Percentiles rank a stretch among this genome's conserved stretches.
Conservation (phyloP, 1,284 basidiomycete genomes). For the Trametes polyzona region DNA sequence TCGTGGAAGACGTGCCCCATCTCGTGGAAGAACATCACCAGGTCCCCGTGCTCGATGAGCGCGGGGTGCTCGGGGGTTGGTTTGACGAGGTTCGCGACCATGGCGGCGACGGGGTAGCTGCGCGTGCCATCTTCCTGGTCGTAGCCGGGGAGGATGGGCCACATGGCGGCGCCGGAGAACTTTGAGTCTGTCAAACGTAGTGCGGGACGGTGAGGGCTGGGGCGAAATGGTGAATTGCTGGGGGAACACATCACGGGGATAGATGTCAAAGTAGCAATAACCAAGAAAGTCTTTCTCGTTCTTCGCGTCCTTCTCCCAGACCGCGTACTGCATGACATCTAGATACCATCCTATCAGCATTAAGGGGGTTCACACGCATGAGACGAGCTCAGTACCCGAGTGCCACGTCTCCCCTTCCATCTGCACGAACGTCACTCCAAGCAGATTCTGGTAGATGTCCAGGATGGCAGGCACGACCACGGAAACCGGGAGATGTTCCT, state of each 20-base stretch:
- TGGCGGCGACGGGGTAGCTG: slow-evolving; percentile 74
- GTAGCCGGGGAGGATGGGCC: slow-evolving; percentile 71
- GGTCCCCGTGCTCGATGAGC: slow-evolving; percentile 81
- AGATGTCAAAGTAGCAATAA: slow-evolving; percentile 85
- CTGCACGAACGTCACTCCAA: slow-evolving; percentile 74
- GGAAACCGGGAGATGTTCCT: slow-evolving; percentile 85
- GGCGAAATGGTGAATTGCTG: not conserved
- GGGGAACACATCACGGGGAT: slow-evolving; percentile 67
- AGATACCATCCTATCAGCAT: too few species aligned
- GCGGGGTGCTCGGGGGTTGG: slow-evolving; percentile 79
- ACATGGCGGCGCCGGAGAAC: slow-evolving; percentile 87
- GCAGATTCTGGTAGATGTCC: slow-evolving; percentile 77
- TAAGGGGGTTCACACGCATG: not conserved
- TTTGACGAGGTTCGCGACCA: slow-evolving; percentile 89
- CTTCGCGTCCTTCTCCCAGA: slow-evolving; percentile 78
- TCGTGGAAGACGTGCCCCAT: slow-evolving; percentile 91
- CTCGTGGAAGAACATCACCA: slow-evolving; percentile 81
- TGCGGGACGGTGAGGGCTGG: not conserved
- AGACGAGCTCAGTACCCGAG: slow-evolving; percentile 48
- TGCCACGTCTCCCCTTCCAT: slow-evolving; percentile 71
- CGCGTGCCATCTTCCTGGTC: slow-evolving; percentile 55
- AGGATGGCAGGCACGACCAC: slow-evolving; percentile 80
- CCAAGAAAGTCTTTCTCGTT: slow-evolving; percentile 75
- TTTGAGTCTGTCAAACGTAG: slow-evolving; percentile 65
- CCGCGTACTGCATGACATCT: slow-evolving; percentile 81